A percentile compares a stretch with the other conserved stretches of the same genome.
Evolutionary conservation across 768 basidiomycete species (phyloP).

Genomic region (Hygrocybe coccinea): DNA sequence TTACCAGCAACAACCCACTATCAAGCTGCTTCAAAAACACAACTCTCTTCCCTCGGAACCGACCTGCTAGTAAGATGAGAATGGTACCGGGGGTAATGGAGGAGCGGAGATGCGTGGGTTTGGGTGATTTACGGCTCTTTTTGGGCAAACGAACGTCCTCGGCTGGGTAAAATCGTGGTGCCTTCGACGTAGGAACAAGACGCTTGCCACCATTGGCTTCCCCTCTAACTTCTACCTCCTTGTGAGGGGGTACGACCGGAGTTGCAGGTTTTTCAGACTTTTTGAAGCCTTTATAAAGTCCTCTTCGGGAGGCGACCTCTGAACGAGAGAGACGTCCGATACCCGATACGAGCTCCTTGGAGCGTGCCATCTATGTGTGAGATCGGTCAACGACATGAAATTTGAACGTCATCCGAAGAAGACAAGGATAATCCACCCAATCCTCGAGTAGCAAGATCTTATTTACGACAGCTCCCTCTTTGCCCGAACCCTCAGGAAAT

Average conservation of each 20-base stretch:
- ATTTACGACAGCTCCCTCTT: background rate
- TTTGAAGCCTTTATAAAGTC: slow-evolving; percentile 81
- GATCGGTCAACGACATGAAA: slow-evolving; percentile 1
- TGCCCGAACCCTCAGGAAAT: background rate
- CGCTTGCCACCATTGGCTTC: slow-evolving; percentile 89
- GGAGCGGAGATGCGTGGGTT: slow-evolving; percentile 72
- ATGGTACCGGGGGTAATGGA: slow-evolving; percentile 92
- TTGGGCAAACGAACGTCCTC: slow-evolving; percentile 91
- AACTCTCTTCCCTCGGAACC: slow-evolving; percentile 97
- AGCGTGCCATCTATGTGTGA: slow-evolving; percentile 70
- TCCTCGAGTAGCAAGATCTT: background rate
- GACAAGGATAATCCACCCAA: background rate
- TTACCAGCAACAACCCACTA: slow-evolving; percentile 89
- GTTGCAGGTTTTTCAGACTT: slow-evolving; percentile 64
- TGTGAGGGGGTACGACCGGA: slow-evolving; percentile 53
- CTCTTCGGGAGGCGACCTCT: slow-evolving; percentile 73
- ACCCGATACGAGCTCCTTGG: slow-evolving; percentile 76
- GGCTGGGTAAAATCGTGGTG: slow-evolving; percentile 89
- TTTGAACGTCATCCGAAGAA: background rate
- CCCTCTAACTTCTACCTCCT: slow-evolving; percentile 82
- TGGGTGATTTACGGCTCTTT: slow-evolving; percentile 83
- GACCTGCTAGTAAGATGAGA: slow-evolving; percentile 94
- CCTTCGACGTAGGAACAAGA: slow-evolving; percentile 78
- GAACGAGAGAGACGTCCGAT: slow-evolving; percentile 82
- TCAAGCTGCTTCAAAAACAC: slow-evolving; percentile 96